Percentiles rank a stretch among this genome's conserved stretches.
Evolutionary conservation across 352 stramenopile species (phyloP).

Genomic region (Pythium scleroteichum): DNA sequence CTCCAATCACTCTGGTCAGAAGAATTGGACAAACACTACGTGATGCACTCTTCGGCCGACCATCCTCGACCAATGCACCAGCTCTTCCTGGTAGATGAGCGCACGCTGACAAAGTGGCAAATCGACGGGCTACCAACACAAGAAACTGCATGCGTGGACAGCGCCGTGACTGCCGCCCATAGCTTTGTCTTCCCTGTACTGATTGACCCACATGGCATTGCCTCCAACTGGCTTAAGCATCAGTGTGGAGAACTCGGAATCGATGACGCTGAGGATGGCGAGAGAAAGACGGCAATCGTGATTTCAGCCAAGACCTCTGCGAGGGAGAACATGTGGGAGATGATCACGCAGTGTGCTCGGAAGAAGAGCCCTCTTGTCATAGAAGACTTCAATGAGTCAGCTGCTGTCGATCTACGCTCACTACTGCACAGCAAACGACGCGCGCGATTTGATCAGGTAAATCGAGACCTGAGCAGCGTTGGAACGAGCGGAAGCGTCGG

Average conservation of each 20-base stretch:
- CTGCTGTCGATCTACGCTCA: constrained; percentile 32
- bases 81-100: constrained; percentile 40
- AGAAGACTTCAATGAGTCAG: constrained; percentile 35
- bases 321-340: constrained; percentile 37
- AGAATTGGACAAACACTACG: constrained; percentile 30
- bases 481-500: background rate
- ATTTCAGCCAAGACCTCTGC: constrained; percentile 19
- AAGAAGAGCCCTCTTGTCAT: constrained; percentile 47
- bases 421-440: constrained; percentile 51
- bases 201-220: constrained; percentile 61
- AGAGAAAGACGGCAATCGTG: background rate
- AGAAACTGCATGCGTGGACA: constrained; percentile 47
- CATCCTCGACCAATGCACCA: constrained; percentile 15
- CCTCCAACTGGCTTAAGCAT: constrained; percentile 50
- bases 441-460: constrained; percentile 46
- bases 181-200: constrained; percentile 55
- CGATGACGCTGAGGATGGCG: background rate
- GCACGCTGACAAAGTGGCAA: constrained; percentile 40
- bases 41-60: constrained; percentile 38
- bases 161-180: constrained; percentile 37
- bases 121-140: constrained; percentile 41
- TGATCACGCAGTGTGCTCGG: constrained; percentile 38
- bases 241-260: constrained; percentile 25
- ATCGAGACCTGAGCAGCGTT: constrained; percentile 42
- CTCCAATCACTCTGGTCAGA: constrained; percentile 45